Evolutionary conservation across 129 eudicot species (phyloP).

Genomic region (Flaveria sonorensis): DNA sequence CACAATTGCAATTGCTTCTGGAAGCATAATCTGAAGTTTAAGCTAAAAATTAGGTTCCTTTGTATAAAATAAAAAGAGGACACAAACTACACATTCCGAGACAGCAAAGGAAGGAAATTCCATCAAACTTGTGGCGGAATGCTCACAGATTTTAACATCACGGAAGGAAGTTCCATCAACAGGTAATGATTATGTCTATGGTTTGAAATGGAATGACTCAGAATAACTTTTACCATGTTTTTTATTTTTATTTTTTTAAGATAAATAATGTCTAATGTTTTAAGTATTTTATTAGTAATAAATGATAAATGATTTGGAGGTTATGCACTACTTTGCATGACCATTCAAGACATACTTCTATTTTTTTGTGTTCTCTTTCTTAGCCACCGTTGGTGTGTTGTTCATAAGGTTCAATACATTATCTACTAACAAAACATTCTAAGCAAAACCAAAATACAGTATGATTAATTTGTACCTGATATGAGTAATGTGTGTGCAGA

Average conservation of each 20-base stretch:
- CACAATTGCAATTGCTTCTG: constrained; percentile 99
- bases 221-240: neutral
- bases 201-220: neutral
- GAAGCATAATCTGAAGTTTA: constrained; percentile 79
- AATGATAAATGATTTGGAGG: too few species aligned
- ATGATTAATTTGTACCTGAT: constrained; percentile 61
- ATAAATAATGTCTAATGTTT: neutral
- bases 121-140: neutral
- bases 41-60: constrained; percentile 5
- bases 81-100: neutral
- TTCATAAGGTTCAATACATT: neutral
- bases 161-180: neutral
- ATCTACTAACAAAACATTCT: neutral
- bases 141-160: too few species aligned
- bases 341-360: too few species aligned
- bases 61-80: neutral
- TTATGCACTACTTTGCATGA: too few species aligned
- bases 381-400: neutral
- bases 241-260: too few species aligned
- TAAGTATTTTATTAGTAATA: too few species aligned
- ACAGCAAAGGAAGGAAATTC: neutral
- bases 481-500: constrained; percentile 97
- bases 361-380: neutral
- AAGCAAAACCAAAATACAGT: neutral
- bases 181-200: neutral